Base-by-base conservation (phyloP, 176 grass and related monocot species). In the Oryza australiensis region DNA sequence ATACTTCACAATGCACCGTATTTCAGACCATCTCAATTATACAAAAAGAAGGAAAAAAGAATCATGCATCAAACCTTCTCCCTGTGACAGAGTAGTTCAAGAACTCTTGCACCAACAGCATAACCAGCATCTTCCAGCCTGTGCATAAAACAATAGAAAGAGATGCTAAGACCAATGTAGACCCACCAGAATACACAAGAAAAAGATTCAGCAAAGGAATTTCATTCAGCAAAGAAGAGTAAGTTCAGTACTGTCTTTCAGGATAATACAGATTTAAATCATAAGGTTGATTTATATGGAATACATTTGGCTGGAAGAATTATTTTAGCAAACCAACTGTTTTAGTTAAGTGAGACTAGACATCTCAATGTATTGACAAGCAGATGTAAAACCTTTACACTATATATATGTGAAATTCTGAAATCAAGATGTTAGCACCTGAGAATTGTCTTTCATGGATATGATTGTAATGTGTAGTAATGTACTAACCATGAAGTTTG, bases 51-150 rank as follows among this genome's bases (percentile, higher is more conserved):
- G 20, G n/a, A 24, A 24, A 24, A 72, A 68, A 68, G 0, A 72
- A 73, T 18, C 22, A 77, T 42, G 64, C 45, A 28, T 22, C 63
- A 72, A 66, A 95, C 96, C 86, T 98, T 98, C 43, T 98, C 96
- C 73, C 96, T 89, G 76, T 95, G 96, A 74, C 93, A 98, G 15
- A 98, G 89, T 76, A 98, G 92, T 86, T 98, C 96, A 74, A 98
- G 93, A 73, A 95, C 87, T 93, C 96, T 95, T 66, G 90, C 90
- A 75, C 95, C 95, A 75, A 98, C 90, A 85, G 90, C 90, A 90
- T 95, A 98, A 62, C 96, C 96, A 76, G 96, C 90, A 86, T 98
- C 93, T 86, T 98, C 96, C 62, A 93, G 88, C 86, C 92, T 98
- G 75, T 34, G 69, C 20, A 22, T 72, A 80, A 68, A 77, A 72